phyloP scores from a whole-genome alignment of 805 yeast genomes.

The Candida ulmi region DNA sequence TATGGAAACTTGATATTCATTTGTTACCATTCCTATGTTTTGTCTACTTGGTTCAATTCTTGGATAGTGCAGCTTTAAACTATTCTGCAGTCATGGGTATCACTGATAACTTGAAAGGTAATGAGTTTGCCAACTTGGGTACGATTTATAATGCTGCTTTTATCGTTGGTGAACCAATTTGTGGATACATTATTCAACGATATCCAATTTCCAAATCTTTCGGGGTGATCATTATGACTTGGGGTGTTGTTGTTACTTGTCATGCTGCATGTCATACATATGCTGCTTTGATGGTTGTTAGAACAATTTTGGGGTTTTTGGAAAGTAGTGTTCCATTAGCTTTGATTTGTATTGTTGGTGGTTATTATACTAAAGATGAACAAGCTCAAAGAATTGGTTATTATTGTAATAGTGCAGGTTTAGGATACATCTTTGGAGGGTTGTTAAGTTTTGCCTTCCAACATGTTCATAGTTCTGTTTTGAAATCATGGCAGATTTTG shows the following conservation, averaged over 20 bases:
- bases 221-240: conserved; percentile 35
- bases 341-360: conserved; percentile 47
- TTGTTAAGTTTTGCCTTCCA: conserved; percentile 45
- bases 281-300: conserved; percentile 45
- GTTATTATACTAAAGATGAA: conserved; percentile 51
- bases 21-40: conserved; percentile 33
- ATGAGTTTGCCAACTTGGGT: conserved; percentile 44
- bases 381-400: conserved; percentile 48
- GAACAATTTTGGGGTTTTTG: conserved; percentile 45
- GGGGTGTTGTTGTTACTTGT: conserved; percentile 45
- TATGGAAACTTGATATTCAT: conserved; percentile 13
- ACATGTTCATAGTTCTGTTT: conserved; percentile 33
- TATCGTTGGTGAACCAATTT: conserved; percentile 44
- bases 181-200: conserved; percentile 39
- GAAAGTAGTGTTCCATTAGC: conserved; percentile 53
- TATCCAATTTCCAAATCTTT: conserved; percentile 48
- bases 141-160: conserved; percentile 50
- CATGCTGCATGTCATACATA: conserved; percentile 46
- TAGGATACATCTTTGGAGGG: conserved; percentile 39
- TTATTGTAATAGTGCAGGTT: conserved; percentile 51
- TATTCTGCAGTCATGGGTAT: conserved; percentile 65
- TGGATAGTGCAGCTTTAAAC: conserved; percentile 50
- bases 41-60: conserved; percentile 47
- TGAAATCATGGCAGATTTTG: conserved; percentile 52
- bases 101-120: conserved; percentile 38